Percentiles rank a stretch among this genome's conserved stretches.
phyloP scores from a whole-genome alignment of 148 eudicot species.

The Nepenthes mirabilis region DNA sequence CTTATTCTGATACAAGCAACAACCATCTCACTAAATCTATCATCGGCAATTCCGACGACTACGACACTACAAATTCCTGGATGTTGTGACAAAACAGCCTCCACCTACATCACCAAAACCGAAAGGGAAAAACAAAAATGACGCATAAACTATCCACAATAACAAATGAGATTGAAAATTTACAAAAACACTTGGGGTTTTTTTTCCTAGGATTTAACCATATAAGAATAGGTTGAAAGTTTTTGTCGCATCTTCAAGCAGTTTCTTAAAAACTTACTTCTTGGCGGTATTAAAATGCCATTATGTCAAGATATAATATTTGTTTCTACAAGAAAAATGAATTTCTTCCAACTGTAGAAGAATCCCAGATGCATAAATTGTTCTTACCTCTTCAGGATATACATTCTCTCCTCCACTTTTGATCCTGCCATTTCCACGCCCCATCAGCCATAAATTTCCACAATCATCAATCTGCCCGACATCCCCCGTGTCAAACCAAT shows the following conservation, averaged over 20 bases:
- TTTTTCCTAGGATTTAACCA: too few species aligned
- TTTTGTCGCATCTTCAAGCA: too few species aligned
- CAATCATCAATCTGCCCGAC: conserved; percentile 53
- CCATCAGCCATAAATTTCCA: conserved; percentile 82
- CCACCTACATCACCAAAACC: conserved; percentile 33
- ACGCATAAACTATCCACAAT: background rate
- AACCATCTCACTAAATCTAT: conserved; percentile 63
- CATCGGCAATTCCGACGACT: conserved; percentile 58
- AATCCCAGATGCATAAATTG: background rate
- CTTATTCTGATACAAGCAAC: conserved; percentile 50
- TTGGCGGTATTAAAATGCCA: too few species aligned
- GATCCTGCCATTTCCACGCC: conserved; percentile 72
- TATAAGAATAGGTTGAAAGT: too few species aligned
- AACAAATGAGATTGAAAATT: background rate
- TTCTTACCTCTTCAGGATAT: conserved; percentile 80
- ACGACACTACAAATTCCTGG: conserved; percentile 48
- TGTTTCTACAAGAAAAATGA: too few species aligned
- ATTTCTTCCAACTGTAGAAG: background rate
- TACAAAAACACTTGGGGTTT: too few species aligned
- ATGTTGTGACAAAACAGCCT: conserved; percentile 57
- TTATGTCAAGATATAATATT: too few species aligned
- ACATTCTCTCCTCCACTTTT: conserved; percentile 94
- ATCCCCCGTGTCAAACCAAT: conserved; percentile 93
- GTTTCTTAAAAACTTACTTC: too few species aligned
- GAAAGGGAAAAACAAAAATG: background rate